A percentile compares a stretch with the other conserved stretches of the same genome.
These are phyloP conservation scores for Phytophthora pinifolia DNA, from an alignment of 352 stramenopile genomes.

Conservation along the genomic window DNA sequence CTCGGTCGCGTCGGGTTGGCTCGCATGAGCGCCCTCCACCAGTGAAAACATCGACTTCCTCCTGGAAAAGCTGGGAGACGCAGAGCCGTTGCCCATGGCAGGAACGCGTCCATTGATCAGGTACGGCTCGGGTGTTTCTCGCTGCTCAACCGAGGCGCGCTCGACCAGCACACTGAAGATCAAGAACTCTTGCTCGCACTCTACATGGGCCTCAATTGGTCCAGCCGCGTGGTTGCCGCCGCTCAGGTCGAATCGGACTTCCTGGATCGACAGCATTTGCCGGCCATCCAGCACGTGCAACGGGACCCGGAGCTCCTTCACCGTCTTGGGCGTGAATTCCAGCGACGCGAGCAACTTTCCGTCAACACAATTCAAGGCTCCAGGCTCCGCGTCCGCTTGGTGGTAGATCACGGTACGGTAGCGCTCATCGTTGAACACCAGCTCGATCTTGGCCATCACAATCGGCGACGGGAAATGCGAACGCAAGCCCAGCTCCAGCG, in stretches of 20 bases:
- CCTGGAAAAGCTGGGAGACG: slow-evolving; percentile 81
- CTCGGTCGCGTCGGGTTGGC: slow-evolving; percentile 35
- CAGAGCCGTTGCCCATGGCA: slow-evolving; percentile 82
- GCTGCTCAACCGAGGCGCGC: slow-evolving; percentile 28
- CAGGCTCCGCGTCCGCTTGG: slow-evolving; percentile 19
- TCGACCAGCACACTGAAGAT: slow-evolving; percentile 66
- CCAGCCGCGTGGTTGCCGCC: slow-evolving; percentile 7
- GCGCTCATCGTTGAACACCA: slow-evolving; percentile 75
- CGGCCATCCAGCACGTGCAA: slow-evolving; percentile 58
- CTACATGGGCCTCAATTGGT: slow-evolving; percentile 3
- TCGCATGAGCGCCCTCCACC: slow-evolving; percentile 19
- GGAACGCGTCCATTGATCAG: slow-evolving; percentile 64
- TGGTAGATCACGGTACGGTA: slow-evolving; percentile 72
- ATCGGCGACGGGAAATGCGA: slow-evolving; percentile 60
- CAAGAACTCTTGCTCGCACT: slow-evolving; percentile 41
- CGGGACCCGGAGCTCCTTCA: slow-evolving; percentile 43
- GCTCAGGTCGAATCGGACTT: slow-evolving; percentile 62
- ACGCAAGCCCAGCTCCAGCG: slow-evolving; percentile 44
- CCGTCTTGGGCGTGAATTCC: slow-evolving; percentile 43
- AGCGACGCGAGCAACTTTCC: slow-evolving; percentile 49
- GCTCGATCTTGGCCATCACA: slow-evolving; percentile 61
- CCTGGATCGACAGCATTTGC: slow-evolving; percentile 58
- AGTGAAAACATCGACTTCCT: slow-evolving; percentile 79
- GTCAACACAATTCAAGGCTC: slow-evolving; percentile 18
- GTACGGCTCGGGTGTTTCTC: slow-evolving; percentile 45